Evolutionary conservation across 192 early-diverging fungal species (phyloP).

Genomic region (Gonapodya sp.): DNA sequence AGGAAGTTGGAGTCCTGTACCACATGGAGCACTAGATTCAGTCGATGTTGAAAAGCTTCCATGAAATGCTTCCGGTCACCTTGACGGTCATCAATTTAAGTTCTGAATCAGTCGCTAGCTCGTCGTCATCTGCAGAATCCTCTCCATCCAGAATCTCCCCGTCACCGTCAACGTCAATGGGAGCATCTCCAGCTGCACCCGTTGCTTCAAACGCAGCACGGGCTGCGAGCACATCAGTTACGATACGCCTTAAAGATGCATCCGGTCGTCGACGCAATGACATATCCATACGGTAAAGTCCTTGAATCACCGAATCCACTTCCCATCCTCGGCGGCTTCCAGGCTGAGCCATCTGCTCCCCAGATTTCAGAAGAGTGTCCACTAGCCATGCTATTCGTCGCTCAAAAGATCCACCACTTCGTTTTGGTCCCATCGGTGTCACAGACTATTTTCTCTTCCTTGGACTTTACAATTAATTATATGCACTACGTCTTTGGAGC

Average conservation of each 20-base stretch:
- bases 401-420: background rate
- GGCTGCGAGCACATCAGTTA: background rate
- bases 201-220: background rate
- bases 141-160: no score
- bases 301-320: background rate
- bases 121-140: background rate
- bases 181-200: background rate
- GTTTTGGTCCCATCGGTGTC: background rate
- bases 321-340: background rate
- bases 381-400: background rate
- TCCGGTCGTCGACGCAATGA: background rate
- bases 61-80: background rate
- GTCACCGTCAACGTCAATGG: background rate
- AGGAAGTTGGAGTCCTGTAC: constrained; percentile 27
- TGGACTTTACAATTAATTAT: no score
- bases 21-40: no score
- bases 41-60: no score
- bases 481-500: background rate
- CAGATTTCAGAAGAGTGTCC: background rate
- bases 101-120: background rate
- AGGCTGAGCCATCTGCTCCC: background rate
- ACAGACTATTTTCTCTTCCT: no score
- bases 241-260: background rate
- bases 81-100: background rate
- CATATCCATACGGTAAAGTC: background rate